phyloP scores from a whole-genome alignment of 345 rosid genomes.

The Angophora floribunda region DNA sequence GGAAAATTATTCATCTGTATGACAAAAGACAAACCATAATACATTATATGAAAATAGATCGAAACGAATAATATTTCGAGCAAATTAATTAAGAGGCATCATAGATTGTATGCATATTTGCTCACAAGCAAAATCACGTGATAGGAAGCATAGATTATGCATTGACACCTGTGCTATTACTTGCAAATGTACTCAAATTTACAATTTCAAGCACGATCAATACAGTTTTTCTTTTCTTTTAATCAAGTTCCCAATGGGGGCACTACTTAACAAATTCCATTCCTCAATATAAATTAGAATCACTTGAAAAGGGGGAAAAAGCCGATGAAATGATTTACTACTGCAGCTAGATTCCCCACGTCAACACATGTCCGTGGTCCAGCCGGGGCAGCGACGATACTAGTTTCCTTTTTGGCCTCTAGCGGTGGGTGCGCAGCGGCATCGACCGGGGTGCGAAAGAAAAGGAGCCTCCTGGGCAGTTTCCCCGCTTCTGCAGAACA shows the following conservation, averaged over 20 bases:
- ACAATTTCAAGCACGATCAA: not conserved
- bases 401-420: not conserved
- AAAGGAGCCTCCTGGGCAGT: not conserved
- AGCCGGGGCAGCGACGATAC: not conserved
- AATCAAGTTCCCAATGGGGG: not conserved
- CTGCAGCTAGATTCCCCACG: not conserved
- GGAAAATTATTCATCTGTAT: not conserved
- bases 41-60: fast-evolving
- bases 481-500: not conserved
- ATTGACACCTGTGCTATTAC: not conserved
- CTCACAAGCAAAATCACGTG: no score
- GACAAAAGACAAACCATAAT: not conserved
- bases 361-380: not conserved
- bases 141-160: not conserved
- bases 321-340: not conserved
- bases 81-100: not conserved
- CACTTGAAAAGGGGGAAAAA: not conserved
- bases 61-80: fast-evolving
- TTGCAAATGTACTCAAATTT: not conserved
- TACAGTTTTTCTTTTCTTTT: no score
- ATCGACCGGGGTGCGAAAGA: not conserved
- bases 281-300: not conserved
- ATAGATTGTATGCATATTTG: fast-evolving
- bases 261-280: not conserved
- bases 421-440: not conserved